Evolutionary conservation across 2,329 filamentous ascomycete genomes (phyloP), one percentile per base, ranked within the genome.

Genomic region (Alternaria conjuncta): DNA sequence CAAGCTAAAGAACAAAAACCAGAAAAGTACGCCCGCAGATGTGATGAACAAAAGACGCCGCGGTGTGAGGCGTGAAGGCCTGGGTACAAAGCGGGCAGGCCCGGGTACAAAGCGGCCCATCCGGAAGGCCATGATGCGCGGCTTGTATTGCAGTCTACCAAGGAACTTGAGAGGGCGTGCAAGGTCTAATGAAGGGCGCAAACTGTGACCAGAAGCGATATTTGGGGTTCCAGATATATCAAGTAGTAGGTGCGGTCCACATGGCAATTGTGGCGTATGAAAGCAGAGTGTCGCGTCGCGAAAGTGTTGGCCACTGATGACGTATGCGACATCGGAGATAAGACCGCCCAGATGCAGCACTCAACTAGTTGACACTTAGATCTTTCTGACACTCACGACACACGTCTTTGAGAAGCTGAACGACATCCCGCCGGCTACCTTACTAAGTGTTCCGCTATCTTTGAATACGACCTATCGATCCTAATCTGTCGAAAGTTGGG

Each of bases 1-100:
- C 69, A 83, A 77, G 21, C 74, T 77, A 60, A 80, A 72, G 5
- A 82, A 66, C 25, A 80, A 71, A 63, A 79, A 74, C 66, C 78
- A 73, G 54, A 79, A 75, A 18, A 81, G 53, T 13, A 74, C 21
- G 23, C 70, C 66, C 15, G 72, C 74, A 5, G 76, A 78, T 57
- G 64, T 66, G 46, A 76, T 70, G 41, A 78, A 56, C 9, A 76
- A 49, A 13, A 73, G 57, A 28, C 73, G 70, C 53, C 68, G 70
- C 65, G 63, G 70, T 57, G 73, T 72, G 25, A 74, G 57, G 18
- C 49, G 49, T 21, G 49, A 30, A 15, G 13, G 20, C 28, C 28
- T 30, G 49, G 49, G 49, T 25, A 18, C 30, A 23, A 53, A n/a
- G 49, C 49, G 49, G 49, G 49, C 36, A 41, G 36, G 36, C 36